Base-by-base conservation (phyloP, 345 rosid genomes). In the Eucalyptus marginata region DNA sequence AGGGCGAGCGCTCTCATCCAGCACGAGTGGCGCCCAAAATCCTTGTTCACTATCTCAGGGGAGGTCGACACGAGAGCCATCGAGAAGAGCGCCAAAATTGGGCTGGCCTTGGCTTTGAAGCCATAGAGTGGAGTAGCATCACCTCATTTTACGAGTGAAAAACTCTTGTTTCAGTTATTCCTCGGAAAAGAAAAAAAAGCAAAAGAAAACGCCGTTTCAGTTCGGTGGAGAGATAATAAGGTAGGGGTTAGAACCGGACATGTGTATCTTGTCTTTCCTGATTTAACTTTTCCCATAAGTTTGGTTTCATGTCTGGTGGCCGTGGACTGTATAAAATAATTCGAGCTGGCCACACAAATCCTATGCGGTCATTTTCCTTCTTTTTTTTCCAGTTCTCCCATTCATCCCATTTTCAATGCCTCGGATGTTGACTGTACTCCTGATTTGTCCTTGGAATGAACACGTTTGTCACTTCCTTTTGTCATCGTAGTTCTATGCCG, bases 11-110 rank as follows among this genome's bases (percentile, higher is more conserved):
- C 99, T 8, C 93, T 98, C 87, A 94, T 98, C 93, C 99, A 98
- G 94, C 99, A 98, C 18, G 95, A 96, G 88, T 98, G 97, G 97
- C 97, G 99, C 88, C 97, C 99, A 13, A 97, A 94, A 90, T 96
- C 99, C 31, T 94, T 96, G 68, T 90, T 97, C 92, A 97, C 97
- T 49, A 89, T 98, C 27, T 98, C 99, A 3, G 99, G 99, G 40
- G 99, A 98, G 90, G 96, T 98, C 25, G 98, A 98, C 92, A 93
- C 99, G 13, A 94, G 92, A 94, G 96, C 99, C 40, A 92, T 98
- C 56, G 99, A 98, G 88, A 98, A 96, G 96, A 96, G 97, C 86
- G 98, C 98, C 27, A 98, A 96, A 94, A 90, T 98, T 47, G 99
- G 99, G 81, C 81, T 97, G 89, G 99, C 99, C 66, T 90, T 98